Percentiles rank a stretch among this genome's conserved stretches.
These are phyloP conservation scores for Simmondsia chinensis DNA, from an alignment of 148 eudicot species.

Conservation along the genomic window DNA sequence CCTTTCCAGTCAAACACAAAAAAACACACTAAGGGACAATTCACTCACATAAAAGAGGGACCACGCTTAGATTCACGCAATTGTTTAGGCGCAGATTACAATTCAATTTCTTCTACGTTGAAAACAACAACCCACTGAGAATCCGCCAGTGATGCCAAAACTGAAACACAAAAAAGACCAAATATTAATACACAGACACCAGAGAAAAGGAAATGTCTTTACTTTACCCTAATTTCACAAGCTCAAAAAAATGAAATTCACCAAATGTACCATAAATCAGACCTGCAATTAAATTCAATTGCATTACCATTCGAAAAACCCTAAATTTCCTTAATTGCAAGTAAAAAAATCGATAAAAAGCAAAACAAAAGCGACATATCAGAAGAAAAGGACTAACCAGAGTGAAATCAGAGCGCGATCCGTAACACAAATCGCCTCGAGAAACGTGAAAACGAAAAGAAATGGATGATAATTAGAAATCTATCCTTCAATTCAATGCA, in stretches of 20 bases:
- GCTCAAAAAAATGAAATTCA: too few species aligned
- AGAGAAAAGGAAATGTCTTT: neutral
- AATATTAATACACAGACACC: neutral
- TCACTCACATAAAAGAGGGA: too few species aligned
- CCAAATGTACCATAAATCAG: neutral
- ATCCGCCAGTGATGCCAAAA: slow-evolving; percentile 7
- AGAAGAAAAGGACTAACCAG: slow-evolving; percentile 9
- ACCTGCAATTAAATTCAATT: neutral
- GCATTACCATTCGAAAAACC: neutral
- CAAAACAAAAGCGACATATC: too few species aligned
- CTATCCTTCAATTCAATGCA: slow-evolving; percentile 17
- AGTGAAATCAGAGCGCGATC: slow-evolving; percentile 8
- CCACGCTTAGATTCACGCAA: neutral
- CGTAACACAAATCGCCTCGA: slow-evolving; percentile 8
- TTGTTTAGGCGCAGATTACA: neutral
- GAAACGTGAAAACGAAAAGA: neutral
- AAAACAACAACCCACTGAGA: neutral
- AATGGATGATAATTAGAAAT: neutral
- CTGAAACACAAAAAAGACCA: neutral
- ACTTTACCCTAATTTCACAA: neutral
- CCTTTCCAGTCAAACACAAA: too few species aligned
- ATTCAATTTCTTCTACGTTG: neutral
- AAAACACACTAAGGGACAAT: neutral
- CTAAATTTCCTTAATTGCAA: neutral
- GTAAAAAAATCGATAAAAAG: neutral